A percentile compares a stretch with the other conserved stretches of the same genome.
Evolutionary conservation across 768 basidiomycete species (phyloP).

Genomic region (Leccinum subtestaceum): DNA sequence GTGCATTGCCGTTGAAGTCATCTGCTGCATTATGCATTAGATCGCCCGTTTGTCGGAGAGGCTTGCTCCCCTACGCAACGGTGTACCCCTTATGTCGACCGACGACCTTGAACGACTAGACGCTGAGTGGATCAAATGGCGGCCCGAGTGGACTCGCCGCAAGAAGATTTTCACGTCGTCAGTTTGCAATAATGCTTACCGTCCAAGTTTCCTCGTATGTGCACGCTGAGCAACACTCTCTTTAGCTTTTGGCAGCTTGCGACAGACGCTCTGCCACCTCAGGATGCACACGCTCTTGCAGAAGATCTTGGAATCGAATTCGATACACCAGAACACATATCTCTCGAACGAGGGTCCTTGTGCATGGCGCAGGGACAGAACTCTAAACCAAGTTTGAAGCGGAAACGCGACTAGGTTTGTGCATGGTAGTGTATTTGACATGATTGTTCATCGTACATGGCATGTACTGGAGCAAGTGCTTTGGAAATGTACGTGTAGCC

Average conservation of each 20-base stretch:
- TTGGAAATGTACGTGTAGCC: background rate
- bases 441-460: background rate
- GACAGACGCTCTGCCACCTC: constrained; percentile 64
- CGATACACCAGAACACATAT: constrained; percentile 69
- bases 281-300: constrained; percentile 59
- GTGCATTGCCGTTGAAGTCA: constrained; percentile 13
- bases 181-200: constrained; percentile 16
- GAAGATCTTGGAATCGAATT: constrained; percentile 82
- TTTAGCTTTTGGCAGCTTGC: constrained; percentile 73
- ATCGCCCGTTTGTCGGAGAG: constrained; percentile 45
- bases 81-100: constrained; percentile 59
- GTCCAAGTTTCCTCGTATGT: background rate
- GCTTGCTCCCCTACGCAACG: constrained; percentile 65
- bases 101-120: constrained; percentile 71
- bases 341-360: constrained; percentile 62
- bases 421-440: background rate
- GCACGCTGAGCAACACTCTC: background rate
- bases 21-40: constrained; percentile 39
- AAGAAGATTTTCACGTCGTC: constrained; percentile 60
- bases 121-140: constrained; percentile 75
- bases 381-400: constrained; percentile 42
- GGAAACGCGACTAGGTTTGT: constrained; percentile 42
- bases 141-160: constrained; percentile 74
- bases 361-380: constrained; percentile 37
- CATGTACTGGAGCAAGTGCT: background rate